Evolutionary conservation across 352 stramenopile species (phyloP).

Genomic region (Pythium utonaiense): DNA sequence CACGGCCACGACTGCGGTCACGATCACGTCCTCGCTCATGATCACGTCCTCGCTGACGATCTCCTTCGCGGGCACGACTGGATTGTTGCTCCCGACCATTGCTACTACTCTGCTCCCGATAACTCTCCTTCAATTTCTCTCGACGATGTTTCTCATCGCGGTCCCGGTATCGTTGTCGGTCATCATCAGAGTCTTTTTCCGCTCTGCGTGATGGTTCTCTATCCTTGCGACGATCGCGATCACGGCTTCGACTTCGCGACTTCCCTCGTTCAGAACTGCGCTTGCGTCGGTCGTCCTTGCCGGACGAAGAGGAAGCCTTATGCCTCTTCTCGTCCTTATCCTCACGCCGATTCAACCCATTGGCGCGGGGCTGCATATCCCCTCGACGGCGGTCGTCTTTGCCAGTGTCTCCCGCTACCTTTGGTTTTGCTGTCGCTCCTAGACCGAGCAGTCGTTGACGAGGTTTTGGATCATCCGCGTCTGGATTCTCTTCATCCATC

Average conservation of each 20-base stretch:
- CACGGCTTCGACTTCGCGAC: slow-evolving; percentile 15
- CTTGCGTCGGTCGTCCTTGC: neutral
- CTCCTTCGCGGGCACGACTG: neutral
- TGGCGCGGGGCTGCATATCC: slow-evolving; percentile 6
- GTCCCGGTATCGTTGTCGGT: slow-evolving; percentile 8
- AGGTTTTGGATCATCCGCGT: slow-evolving; percentile 51
- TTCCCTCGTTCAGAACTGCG: neutral
- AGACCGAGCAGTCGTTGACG: slow-evolving; percentile 91
- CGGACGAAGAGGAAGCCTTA: neutral
- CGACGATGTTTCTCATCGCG: slow-evolving; percentile 16
- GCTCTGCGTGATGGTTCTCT: slow-evolving; percentile 5
- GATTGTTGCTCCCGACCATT: slow-evolving; percentile 12
- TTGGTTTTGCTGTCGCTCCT: slow-evolving; percentile 81
- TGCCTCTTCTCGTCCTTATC: slow-evolving; percentile 2
- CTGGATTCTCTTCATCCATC: slow-evolving; percentile 39
- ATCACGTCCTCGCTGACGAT: slow-evolving; percentile 4
- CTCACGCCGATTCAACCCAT: slow-evolving; percentile 20
- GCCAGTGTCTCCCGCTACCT: slow-evolving; percentile 38
- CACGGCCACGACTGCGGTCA: slow-evolving; percentile 5
- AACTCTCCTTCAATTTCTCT: slow-evolving; percentile 6
- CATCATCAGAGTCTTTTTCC: neutral
- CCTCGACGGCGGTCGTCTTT: slow-evolving; percentile 30
- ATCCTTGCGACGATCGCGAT: slow-evolving; percentile 18
- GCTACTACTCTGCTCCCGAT: slow-evolving; percentile 13
- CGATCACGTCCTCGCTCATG: slow-evolving; percentile 24